These are phyloP conservation scores for Fusarium stilboides DNA, from an alignment of 2,329 filamentous ascomycete genomes.

Conservation along the genomic window DNA sequence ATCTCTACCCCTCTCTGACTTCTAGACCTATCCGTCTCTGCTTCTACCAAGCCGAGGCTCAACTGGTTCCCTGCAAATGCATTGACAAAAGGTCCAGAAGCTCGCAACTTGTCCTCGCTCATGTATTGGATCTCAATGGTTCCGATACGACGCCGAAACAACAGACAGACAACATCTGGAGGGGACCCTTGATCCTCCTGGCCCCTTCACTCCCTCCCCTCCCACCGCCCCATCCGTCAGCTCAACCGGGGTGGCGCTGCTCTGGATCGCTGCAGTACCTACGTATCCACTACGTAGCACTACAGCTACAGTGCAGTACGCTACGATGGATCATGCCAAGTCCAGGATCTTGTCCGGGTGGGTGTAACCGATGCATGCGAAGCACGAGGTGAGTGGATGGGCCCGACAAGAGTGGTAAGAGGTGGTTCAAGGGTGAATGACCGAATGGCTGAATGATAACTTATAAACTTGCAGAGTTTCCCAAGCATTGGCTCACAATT, in stretches of 20 bases:
- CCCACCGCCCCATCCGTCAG: conserved; percentile 37
- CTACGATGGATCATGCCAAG: conserved; percentile 30
- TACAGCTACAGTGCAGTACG: neutral
- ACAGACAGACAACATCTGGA: neutral
- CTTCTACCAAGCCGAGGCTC: conserved; percentile 12
- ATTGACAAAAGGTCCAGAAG: conserved; percentile 16
- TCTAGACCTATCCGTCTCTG: neutral
- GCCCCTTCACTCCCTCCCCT: conserved; percentile 3
- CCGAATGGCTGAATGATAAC: conserved; percentile 28
- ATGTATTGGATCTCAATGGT: conserved; percentile 5
- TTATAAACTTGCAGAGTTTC: conserved; percentile 44
- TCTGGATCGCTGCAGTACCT: conserved; percentile 5
- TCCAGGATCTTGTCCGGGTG: conserved; percentile 35
- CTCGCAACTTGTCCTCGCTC: neutral
- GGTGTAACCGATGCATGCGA: conserved; percentile 35
- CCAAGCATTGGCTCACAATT: conserved; percentile 8
- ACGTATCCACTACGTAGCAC: conserved; percentile 5
- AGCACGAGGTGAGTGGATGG: conserved; percentile 37
- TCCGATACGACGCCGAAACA: conserved; percentile 1
- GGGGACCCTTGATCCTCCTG: conserved; percentile 21
- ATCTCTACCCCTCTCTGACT: conserved; percentile 13
- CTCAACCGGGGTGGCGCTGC: conserved; percentile 26
- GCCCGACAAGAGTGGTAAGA: conserved; percentile 31
- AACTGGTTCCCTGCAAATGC: neutral
- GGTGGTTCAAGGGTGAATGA: conserved; percentile 26